Evolutionary conservation across 23 red algal genomes (phyloP).

Genomic region (Pyropia yezoensis): DNA sequence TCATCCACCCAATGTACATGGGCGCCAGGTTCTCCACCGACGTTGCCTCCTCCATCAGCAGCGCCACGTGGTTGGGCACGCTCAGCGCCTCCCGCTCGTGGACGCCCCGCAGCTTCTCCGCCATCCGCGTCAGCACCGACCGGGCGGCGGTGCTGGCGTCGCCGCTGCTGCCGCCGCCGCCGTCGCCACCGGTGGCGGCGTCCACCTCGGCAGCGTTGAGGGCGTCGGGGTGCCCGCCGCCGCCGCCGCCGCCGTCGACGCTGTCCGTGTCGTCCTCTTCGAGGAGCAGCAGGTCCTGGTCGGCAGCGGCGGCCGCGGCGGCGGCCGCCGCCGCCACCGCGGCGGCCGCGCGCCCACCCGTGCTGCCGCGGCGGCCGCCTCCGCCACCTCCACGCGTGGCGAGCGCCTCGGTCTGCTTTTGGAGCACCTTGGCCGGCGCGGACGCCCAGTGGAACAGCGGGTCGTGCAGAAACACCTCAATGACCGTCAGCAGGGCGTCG

Average conservation of each 20-base stretch:
- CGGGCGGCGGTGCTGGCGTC: constrained; percentile 3
- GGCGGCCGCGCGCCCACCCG: too few relatives aligned
- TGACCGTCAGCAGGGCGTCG: constrained; percentile 60
- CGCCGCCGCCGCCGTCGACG: too few relatives aligned
- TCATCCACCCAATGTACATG: constrained; percentile 35
- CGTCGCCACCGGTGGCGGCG: too few relatives aligned
- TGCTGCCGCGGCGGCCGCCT: too few relatives aligned
- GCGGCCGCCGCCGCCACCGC: too few relatives aligned
- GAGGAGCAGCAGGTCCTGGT: too few relatives aligned
- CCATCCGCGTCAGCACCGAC: constrained; percentile 19
- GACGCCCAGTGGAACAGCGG: constrained; percentile 77
- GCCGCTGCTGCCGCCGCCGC: background rate
- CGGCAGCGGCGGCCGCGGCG: too few relatives aligned
- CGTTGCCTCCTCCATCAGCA: constrained; percentile 28
- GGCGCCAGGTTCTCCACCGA: constrained; percentile 29
- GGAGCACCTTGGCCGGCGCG: constrained; percentile 39
- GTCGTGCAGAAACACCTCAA: constrained; percentile 95
- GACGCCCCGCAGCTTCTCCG: constrained; percentile 28
- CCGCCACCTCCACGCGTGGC: too few relatives aligned
- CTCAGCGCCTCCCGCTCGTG: background rate
- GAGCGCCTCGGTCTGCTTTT: constrained; percentile 9
- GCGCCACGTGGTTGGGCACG: constrained; percentile 22
- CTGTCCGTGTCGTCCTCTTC: too few relatives aligned
- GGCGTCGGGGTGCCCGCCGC: too few relatives aligned
- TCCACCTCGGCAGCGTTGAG: too few relatives aligned